Base-by-base conservation (phyloP, 2,329 filamentous ascomycete genomes). In the Hortaea sp. region DNA sequence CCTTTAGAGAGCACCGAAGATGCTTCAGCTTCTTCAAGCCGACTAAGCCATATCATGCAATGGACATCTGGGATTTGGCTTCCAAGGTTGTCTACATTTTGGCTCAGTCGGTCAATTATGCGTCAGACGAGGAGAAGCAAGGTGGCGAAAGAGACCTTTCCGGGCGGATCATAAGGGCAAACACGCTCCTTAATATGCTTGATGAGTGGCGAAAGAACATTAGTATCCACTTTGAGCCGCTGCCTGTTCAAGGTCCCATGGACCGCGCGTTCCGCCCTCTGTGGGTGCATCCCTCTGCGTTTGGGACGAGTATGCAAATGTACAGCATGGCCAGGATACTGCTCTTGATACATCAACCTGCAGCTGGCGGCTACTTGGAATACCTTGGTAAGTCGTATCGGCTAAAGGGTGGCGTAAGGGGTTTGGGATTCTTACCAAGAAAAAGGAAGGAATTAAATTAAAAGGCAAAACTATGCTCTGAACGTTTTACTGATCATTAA, bases 21-120 rank as follows among this genome's bases (percentile, higher is more conserved):
- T 72, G 73, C 2, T 71, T 80, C 50, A 80, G 71, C 31, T 78
- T 79, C 42, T 82, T 77, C 76, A 68, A 67, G 39, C 77, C 77
- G 0, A 72, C 68, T 6, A 74, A 70, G 47, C 63, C 67, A 0
- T 70, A 74, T 35, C 57, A 65, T 4, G 66, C 69, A 2, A 66
- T 81, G 34, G 68, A 64, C n/a, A 66, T 70, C 0, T 69, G 77
- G 43, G 77, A 80, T 42, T 63, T 81, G 28, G 76, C 76, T 0
- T 67, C 69, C 5, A 66, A 73, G 1, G 69, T 75, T 0, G 65
- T 77, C 0, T 81, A 76, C 52, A 68, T 81, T 1, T 66, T 79
- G 4, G 73, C 75, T 1, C 71, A 77, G 53, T 73, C 72, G 2
- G 71, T 81, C 3, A 78, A 79, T 50, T 81, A 77, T 57, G 75